Base-by-base conservation (phyloP, 805 yeast genomes). In the Alloascoidea africana region DNA sequence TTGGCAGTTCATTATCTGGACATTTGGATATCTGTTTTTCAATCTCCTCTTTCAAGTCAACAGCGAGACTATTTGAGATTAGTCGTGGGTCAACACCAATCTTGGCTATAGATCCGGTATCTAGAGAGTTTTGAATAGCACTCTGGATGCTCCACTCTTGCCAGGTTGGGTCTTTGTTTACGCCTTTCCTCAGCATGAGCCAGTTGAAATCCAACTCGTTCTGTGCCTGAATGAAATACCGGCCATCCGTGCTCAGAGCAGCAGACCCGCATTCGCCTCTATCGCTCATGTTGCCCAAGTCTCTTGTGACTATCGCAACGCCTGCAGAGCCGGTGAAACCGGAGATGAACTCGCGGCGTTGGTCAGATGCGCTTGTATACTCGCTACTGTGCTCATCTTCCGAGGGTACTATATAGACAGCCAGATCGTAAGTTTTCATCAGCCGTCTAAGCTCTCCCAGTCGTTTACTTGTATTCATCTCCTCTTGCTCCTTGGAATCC, bases 371-470 rank as follows among this genome's bases (percentile, higher is more conserved):
- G 0, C 91, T 70, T 4, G 89, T 89, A 49, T 87, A 87, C 59
- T 89, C 98, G 17, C 87, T 75, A 55, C 80, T 89, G 55, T 89
- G 98, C 48, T 83, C 94, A 53, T 89, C 98, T 53, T 85, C 96
- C 32, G 93, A 76, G 15, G 89, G 85, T 5, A 83, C 71, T 17
- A 74, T 64, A 54, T 91, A 89, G 23, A 84, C 76, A 8, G 78
- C 83, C 27, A 89, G 53, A 27, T 70, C 73, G 40, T 72, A 54
- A 34, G 64, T 57, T 34, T 65, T 68, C 87, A 91, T 83, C 42
- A 68, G 62, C 32, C 58, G 47, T 49, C 96, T 68, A 41, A 87
- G 59, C 15, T 60, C 63, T 33, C 59, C 65, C 36, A 87, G 62
- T 47, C 87, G 73, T 8, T 23, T 23, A 23, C 30, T 23, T 23